A percentile compares a stretch with the other conserved stretches of the same genome.
phyloP scores from a whole-genome alignment of 2,329 filamentous ascomycete genomes.

The Volutella citrinella region DNA sequence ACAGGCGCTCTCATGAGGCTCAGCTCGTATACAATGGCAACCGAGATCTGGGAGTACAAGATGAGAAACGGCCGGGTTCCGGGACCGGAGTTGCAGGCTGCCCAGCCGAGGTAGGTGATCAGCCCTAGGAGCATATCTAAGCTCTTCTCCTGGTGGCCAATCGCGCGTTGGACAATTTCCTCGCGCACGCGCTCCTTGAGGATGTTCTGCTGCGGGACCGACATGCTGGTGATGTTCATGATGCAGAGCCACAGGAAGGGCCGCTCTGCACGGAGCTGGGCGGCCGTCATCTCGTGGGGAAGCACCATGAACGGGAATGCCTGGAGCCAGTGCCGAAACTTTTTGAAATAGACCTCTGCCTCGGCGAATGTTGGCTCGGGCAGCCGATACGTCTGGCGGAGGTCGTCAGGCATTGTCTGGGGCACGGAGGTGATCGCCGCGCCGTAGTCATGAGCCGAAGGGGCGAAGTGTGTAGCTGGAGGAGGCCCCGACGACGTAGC shows the following conservation, averaged over 20 bases:
- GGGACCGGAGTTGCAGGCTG: slow-evolving; percentile 34
- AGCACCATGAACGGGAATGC: slow-evolving; percentile 46
- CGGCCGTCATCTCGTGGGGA: slow-evolving; percentile 32
- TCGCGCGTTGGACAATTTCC: slow-evolving; percentile 42
- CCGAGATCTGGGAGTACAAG: slow-evolving; percentile 41
- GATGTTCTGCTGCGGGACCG: slow-evolving; percentile 35
- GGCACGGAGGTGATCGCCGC: too few relatives aligned
- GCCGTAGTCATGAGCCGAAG: too few relatives aligned
- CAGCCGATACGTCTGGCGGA: slow-evolving; percentile 17
- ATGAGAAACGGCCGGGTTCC: slow-evolving; percentile 42
- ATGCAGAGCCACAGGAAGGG: slow-evolving; percentile 53
- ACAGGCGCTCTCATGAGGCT: slow-evolving; percentile 38
- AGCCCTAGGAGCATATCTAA: slow-evolving; percentile 53
- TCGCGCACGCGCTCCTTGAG: slow-evolving; percentile 41
- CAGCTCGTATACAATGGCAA: slow-evolving; percentile 44
- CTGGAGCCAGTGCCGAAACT: slow-evolving; percentile 40
- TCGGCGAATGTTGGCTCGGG: slow-evolving; percentile 32
- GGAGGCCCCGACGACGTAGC: too few relatives aligned
- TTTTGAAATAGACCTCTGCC: slow-evolving; percentile 37
- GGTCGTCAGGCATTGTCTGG: too few relatives aligned
- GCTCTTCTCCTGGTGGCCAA: slow-evolving; percentile 46
- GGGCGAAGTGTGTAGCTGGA: too few relatives aligned
- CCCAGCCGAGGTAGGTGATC: slow-evolving; percentile 44
- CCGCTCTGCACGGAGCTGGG: slow-evolving; percentile 34
- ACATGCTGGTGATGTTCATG: slow-evolving; percentile 43